Percentiles rank a stretch among this genome's conserved stretches.
These are phyloP conservation scores for Bathelium albidoporum DNA, from an alignment of 495 filamentous ascomycete genomes.

Conservation along the genomic window DNA sequence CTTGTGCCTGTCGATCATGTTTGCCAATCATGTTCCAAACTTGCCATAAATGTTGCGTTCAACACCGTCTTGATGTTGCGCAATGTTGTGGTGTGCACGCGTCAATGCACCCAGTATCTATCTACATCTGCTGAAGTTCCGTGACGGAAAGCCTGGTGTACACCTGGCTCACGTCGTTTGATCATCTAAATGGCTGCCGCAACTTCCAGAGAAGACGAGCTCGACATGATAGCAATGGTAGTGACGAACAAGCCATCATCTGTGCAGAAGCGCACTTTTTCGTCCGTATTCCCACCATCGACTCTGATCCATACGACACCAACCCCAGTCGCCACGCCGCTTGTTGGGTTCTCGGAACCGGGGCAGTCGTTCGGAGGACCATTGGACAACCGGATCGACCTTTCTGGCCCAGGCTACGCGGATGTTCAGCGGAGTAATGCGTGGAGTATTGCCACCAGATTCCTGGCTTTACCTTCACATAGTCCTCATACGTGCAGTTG, in stretches of 20 bases:
- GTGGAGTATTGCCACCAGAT: slow-evolving; percentile 31
- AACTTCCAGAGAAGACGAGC: not conserved
- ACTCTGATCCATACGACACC: slow-evolving; percentile 26
- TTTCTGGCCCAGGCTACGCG: slow-evolving; percentile 7
- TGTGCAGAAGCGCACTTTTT: slow-evolving; percentile 15
- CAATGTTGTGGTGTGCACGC: too few relatives aligned
- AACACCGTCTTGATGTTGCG: too few relatives aligned
- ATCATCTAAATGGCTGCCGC: too few relatives aligned
- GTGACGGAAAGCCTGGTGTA: too few relatives aligned
- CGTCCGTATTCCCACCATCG: slow-evolving; percentile 23
- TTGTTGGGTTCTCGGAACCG: slow-evolving; percentile 24
- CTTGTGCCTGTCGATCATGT: too few relatives aligned
- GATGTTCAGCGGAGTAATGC: slow-evolving; percentile 20
- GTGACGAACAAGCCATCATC: not conserved
- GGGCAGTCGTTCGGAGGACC: slow-evolving; percentile 25
- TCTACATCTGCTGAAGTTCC: too few relatives aligned
- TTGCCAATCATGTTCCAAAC: too few relatives aligned
- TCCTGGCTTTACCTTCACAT: slow-evolving; percentile 13
- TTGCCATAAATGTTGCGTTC: too few relatives aligned
- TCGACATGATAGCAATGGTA: not conserved
- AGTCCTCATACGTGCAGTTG: not conserved
- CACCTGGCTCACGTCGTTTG: too few relatives aligned
- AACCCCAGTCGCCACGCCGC: slow-evolving; percentile 30
- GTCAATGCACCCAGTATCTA: too few relatives aligned
- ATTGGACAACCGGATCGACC: slow-evolving; percentile 1